Conservation (phyloP, 768 basidiomycete genomes). For the Boletus rubroflammeus region DNA sequence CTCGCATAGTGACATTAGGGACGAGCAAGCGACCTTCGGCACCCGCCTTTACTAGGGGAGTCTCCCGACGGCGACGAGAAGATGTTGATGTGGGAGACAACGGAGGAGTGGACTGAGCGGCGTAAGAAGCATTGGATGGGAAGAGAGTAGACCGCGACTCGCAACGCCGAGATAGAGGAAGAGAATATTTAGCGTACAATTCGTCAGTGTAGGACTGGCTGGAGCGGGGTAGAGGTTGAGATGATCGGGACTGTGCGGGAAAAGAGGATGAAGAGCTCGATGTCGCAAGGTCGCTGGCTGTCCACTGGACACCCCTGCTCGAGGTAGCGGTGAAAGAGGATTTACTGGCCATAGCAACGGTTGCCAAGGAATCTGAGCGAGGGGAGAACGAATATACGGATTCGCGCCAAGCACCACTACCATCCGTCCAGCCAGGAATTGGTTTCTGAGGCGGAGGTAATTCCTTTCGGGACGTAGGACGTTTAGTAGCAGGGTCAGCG, state of each 20-base stretch:
- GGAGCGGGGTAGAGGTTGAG: constrained; percentile 24
- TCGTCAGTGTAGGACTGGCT: constrained; percentile 40
- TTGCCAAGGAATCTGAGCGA: constrained; percentile 35
- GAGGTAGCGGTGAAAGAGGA: constrained; percentile 50
- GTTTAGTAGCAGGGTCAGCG: constrained; percentile 38
- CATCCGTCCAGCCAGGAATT: constrained; percentile 70
- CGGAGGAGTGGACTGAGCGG: constrained; percentile 36
- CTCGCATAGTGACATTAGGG: constrained; percentile 38
- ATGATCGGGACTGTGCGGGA: constrained; percentile 21
- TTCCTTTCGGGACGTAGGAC: constrained; percentile 30
- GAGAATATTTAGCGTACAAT: constrained; percentile 52
- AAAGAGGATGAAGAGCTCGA: constrained; percentile 27
- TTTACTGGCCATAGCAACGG: constrained; percentile 27
- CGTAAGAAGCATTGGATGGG: constrained; percentile 32
- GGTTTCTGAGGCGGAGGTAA: constrained; percentile 37
- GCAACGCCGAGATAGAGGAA: constrained; percentile 52
- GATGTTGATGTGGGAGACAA: constrained; percentile 35
- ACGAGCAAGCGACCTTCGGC: constrained; percentile 65
- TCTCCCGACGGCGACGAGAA: constrained; percentile 43
- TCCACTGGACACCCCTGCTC: constrained; percentile 50
- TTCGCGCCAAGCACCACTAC: constrained; percentile 63
- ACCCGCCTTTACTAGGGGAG: constrained; percentile 51
- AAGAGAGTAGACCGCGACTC: constrained; percentile 46
- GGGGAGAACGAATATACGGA: constrained; percentile 53
- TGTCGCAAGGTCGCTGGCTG: constrained; percentile 31